Base-by-base conservation (phyloP, 2,329 filamentous ascomycete genomes). In the Bipolaris cookei region DNA sequence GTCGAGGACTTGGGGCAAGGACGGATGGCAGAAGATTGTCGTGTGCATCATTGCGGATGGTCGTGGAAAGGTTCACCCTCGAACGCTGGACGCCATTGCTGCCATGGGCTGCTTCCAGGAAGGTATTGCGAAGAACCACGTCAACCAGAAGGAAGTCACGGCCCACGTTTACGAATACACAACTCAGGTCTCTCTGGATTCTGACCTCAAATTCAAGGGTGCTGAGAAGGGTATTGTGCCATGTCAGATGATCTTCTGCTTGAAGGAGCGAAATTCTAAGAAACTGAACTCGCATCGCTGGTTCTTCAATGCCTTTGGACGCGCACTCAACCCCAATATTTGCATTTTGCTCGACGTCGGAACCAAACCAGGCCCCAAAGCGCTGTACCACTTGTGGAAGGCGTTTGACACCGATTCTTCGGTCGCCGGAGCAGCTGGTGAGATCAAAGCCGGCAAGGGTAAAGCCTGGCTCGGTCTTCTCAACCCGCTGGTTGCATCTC, bases 111-210 rank as follows among this genome's bases (percentile, higher is more conserved):
- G 97, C 51, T 99, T 99, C 77, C 95, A 99, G 77, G 91, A 97
- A 73, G 95, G 96, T 28, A 98, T 99, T 71, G 95, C 95, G 57
- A 99, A 99, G 84, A 99, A 99, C 77, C 88, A 90, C 74, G 95
- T 99, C 82, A 99, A 99, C 79, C 89, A 95, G 71, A 91, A 91
- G 67, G 92, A 96, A 60, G 95, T 99, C 44, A 94, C 93, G 64
- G 94, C 93, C 0, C 95, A 99, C 79, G 91, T 99, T 13, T 99
- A 99, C 80, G 95, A 99, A 76, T 99, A 99, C 79, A 99, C 95
- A 0, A 98, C 95, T 0, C 96, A 99, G 71, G 95, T 99, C 10
- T 98, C 94, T 0, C 85, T 99, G 8, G 95, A 99, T 75, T 86
- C 93, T 0, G 94, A 97, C 66, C 85, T 99, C 63, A 97, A 97